Base-by-base conservation (phyloP, 345 rosid species). In the Eucalyptus cloeziana region DNA sequence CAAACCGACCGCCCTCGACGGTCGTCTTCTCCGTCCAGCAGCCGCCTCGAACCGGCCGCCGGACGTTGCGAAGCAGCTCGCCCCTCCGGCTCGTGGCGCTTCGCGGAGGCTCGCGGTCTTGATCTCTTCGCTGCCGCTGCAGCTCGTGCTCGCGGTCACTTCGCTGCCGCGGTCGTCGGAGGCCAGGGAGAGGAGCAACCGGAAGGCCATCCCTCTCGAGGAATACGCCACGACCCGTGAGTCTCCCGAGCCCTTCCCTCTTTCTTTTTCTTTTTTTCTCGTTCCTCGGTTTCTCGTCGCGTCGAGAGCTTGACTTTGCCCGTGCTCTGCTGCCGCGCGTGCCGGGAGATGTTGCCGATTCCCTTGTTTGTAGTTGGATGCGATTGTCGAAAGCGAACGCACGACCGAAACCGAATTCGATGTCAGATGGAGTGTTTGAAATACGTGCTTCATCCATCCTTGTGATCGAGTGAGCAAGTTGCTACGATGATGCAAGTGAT, bases 181-280 rank as follows among this genome's bases (percentile, higher is more conserved):
- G 45, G 97, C 99, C 56, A 93, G 97, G 88, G 99, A 96, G 93
- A 93, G 99, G 92, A 95, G 98, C 92, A 94, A 90, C 93, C 95
- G 58, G 94, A 96, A 95, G 94, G 88, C 47, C 80, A 93, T 97
- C 88, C 97, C 97, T 86, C 92, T 93, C 47, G 97, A 96, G 60
- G 96, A 95, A 15, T 97, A 96, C 89, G 88, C 91, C 90, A 94
- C 97, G 44, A 87, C 89, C 89, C 94, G 99, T 96, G 90, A 91
- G 95, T 91, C 67, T 50, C 88, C 89, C 30, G 86, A 45, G 10
- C 33, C 51, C 31, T n/a, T 30, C 88, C 89, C 44, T 1, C n/a
- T 6, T 43, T 43, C 6, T 43, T 43, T 43, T 43, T 43, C 5
- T 40, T 40, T 40, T 40, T 40, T 5, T 43, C 44, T 43, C 44